Evolutionary conservation across 2,329 filamentous ascomycete species (phyloP).

Genomic region (Diaporthe sp.): DNA sequence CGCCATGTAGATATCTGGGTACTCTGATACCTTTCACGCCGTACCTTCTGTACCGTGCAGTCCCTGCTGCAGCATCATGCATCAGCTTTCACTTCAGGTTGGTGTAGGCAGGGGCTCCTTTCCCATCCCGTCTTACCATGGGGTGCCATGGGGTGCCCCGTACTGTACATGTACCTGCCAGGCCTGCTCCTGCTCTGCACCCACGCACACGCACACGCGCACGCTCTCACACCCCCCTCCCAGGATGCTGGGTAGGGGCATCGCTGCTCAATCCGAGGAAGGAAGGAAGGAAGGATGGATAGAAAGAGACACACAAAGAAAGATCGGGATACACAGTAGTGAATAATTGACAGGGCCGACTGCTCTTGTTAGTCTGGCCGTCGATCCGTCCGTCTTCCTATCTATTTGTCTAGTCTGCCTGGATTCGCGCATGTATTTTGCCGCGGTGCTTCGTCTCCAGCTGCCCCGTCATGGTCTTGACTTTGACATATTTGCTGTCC

Average conservation of each 20-base stretch:
- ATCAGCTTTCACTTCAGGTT: constrained; percentile 31
- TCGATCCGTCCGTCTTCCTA: neutral
- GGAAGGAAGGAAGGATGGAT: constrained; percentile 1
- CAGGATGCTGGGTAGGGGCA: constrained; percentile 27
- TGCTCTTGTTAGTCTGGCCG: neutral
- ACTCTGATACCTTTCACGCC: constrained; percentile 6
- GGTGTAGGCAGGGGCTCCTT: constrained; percentile 17
- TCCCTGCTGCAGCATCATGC: constrained; percentile 23
- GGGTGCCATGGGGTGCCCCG: neutral
- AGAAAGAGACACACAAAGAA: neutral
- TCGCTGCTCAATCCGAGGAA: constrained; percentile 5
- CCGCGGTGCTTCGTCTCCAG: neutral
- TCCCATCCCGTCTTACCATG: constrained; percentile 24
- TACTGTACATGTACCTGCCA: constrained; percentile 21
- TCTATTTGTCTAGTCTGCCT: neutral
- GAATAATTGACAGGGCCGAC: neutral
- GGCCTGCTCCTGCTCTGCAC: constrained; percentile 16
- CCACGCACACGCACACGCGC: neutral
- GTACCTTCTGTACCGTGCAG: constrained; percentile 11
- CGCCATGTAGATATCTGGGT: neutral
- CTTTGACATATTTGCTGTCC: neutral
- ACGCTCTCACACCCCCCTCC: constrained; percentile 20
- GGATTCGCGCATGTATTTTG: neutral
- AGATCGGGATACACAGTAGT: neutral
- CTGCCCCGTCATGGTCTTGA: neutral